These are phyloP conservation scores for Penicillium oxalicum DNA, from an alignment of 2,329 filamentous ascomycete species.

Conservation along the genomic window DNA sequence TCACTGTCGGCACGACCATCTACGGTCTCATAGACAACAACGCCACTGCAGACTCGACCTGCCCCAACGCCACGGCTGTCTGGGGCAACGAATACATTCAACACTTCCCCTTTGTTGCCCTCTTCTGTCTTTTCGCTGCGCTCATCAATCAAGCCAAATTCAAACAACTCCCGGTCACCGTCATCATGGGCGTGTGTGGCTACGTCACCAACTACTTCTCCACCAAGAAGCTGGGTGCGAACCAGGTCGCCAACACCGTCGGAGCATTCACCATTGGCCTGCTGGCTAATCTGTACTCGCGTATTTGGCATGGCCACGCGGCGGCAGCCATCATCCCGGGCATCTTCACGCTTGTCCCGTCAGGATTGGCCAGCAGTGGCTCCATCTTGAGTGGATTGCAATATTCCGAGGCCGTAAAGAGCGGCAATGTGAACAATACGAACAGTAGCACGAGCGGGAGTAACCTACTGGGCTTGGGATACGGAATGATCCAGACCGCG, in stretches of 20 bases:
- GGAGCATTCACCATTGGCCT: slow-evolving; percentile 71
- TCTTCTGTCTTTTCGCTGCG: slow-evolving; percentile 66
- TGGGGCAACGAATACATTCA: slow-evolving; percentile 41
- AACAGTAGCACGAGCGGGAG: slow-evolving; percentile 5
- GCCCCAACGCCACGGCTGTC: slow-evolving; percentile 34
- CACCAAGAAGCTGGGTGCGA: slow-evolving; percentile 59
- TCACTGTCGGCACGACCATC: slow-evolving; percentile 58
- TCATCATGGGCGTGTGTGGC: slow-evolving; percentile 63
- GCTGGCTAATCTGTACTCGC: slow-evolving; percentile 69
- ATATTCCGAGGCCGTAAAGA: slow-evolving; percentile 48
- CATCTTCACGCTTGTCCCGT: slow-evolving; percentile 65
- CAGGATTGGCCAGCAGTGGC: slow-evolving; percentile 51
- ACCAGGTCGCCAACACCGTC: slow-evolving; percentile 68
- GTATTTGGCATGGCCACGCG: slow-evolving; percentile 65
- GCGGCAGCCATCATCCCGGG: slow-evolving; percentile 78
- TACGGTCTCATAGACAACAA: slow-evolving; percentile 54
- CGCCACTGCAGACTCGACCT: slow-evolving; percentile 45
- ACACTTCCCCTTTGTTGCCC: slow-evolving; percentile 65
- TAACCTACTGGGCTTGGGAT: slow-evolving; percentile 33
- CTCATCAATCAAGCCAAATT: slow-evolving; percentile 75
- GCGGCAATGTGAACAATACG: slow-evolving; percentile 6
- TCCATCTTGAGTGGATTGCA: slow-evolving; percentile 50
- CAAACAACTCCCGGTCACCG: slow-evolving; percentile 68
- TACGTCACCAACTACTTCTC: slow-evolving; percentile 45
- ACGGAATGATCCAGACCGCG: slow-evolving; percentile 42